Base-by-base conservation (phyloP, 495 filamentous ascomycete genomes). In the Aspergillus sclerotiicarbonarius region DNA sequence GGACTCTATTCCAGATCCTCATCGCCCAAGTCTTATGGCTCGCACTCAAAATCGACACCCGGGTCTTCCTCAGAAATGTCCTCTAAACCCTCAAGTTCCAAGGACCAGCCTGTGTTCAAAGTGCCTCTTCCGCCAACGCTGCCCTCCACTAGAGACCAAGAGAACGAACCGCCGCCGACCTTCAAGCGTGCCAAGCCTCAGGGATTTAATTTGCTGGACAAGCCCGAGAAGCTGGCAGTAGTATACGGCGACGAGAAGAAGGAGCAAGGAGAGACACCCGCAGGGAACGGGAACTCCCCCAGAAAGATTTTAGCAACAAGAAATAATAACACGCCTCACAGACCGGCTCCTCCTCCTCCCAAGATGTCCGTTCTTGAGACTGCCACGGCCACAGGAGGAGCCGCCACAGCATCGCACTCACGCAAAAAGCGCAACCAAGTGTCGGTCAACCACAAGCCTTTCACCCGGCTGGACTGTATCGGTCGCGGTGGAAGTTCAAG, bases 291-390 rank as follows among this genome's bases (percentile, higher is more conserved):
- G 18, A 85, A 80, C 25, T 86, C 87, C 2, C 82, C 85, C 41
- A 80, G 90, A 60, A 87, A 87, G 63, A 86, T 87, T 25, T 76
- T 98, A 6, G 82, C 86, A 1, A 77, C 76, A 2, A 80, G 89
- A 58, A 93, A 82, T 70, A 85, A 84, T 58, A 98, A 98, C 64
- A 94, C 93, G 9, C 90, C 91, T 13, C 87, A 82, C 58, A 74
- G 90, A 56, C 81, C 88, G n/a, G 88, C 90, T n/a, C 87, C 86
- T 9, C 89, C 87, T 18, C 88, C 91, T 1, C 94, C 94, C 0
- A 97, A 96, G 67, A 98, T 98, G 93, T 93, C 90, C 0, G 88
- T 96, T 15, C 76, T 96, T 6, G 90, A 98, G 51, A 89, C 93
- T 7, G 94, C 91, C 9, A 96, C 94, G 6, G 87, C 90, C 29